Conservation (phyloP, 306 rosid genomes). For the Lathyrus aphaca region DNA sequence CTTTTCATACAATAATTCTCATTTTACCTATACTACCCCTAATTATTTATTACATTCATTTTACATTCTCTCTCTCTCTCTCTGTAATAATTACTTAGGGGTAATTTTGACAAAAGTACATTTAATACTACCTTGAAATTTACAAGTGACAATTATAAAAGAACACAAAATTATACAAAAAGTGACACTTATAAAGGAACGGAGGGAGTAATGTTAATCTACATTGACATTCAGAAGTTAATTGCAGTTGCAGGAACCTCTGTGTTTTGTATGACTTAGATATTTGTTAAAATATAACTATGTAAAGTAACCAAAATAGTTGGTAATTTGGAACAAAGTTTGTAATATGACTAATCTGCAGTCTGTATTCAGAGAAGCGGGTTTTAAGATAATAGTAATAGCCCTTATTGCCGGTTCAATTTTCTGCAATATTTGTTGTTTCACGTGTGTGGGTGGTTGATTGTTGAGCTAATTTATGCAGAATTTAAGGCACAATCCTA, state of each 20-base stretch:
- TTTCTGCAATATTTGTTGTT: conserved; percentile 29
- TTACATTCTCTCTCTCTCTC: too few relatives aligned
- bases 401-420: conserved; percentile 30
- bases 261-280: conserved; percentile 21
- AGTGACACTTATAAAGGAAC: too few relatives aligned
- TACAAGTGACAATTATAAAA: too few relatives aligned
- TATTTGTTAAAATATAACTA: conserved; percentile 8
- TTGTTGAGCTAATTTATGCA: conserved; percentile 43
- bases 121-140: too few relatives aligned
- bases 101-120: too few relatives aligned
- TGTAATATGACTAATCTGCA: conserved; percentile 10
- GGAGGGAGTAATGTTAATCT: conserved; percentile 26
- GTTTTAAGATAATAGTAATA: conserved; percentile 15
- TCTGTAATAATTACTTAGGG: too few relatives aligned
- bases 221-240: conserved; percentile 17
- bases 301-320: conserved; percentile 6
- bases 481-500: conserved; percentile 94
- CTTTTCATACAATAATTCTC: too few relatives aligned
- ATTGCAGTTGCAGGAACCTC: conserved; percentile 22
- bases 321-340: conserved; percentile 15
- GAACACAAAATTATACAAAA: too few relatives aligned
- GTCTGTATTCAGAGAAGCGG: conserved; percentile 23
- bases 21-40: too few relatives aligned
- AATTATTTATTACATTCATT: too few relatives aligned
- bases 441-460: conserved; percentile 25